Evolutionary conservation across 208 protist genomes (phyloP).

Genomic region (Trypanosoma avium): DNA sequence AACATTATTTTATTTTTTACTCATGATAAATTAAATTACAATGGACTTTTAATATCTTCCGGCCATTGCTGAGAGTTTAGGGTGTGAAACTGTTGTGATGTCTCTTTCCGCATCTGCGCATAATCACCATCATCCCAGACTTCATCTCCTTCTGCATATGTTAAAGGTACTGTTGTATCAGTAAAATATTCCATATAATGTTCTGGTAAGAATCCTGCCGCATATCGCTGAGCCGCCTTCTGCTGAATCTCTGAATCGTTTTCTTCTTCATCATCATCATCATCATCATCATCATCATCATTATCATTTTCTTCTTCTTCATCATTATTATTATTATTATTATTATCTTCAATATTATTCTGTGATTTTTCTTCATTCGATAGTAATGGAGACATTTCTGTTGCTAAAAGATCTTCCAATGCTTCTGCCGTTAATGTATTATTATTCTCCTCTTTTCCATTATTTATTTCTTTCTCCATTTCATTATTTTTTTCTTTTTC

Average conservation of each 20-base stretch:
- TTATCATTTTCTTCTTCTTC: slow-evolving; percentile 18
- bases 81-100: slow-evolving; percentile 3
- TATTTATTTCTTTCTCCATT: background rate
- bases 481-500: background rate
- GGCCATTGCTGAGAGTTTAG: slow-evolving; percentile 26
- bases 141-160: slow-evolving; percentile 86
- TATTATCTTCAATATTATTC: slow-evolving; percentile 16
- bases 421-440: slow-evolving; percentile 32
- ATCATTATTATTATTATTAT: slow-evolving; percentile 9
- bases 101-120: slow-evolving; percentile 29
- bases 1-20: no score
- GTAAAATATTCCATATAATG: slow-evolving; percentile 63
- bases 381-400: slow-evolving; percentile 1
- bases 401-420: slow-evolving; percentile 19
- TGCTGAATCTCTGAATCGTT: slow-evolving; percentile 1
- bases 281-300: slow-evolving; percentile 13
- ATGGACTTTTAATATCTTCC: slow-evolving; percentile 33
- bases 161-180: slow-evolving; percentile 51
- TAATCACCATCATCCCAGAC: slow-evolving; percentile 89
- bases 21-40: slow-evolving; percentile 20
- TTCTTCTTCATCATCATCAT: slow-evolving; percentile 16
- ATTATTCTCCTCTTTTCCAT: background rate
- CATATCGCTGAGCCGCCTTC: slow-evolving; percentile 45
- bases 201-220: slow-evolving; percentile 48
- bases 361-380: background rate